Percentiles rank a stretch among this genome's conserved stretches.
These are phyloP conservation scores for Zymoseptoria ardabiliae DNA, from an alignment of 2,329 filamentous ascomycete species.

Conservation along the genomic window DNA sequence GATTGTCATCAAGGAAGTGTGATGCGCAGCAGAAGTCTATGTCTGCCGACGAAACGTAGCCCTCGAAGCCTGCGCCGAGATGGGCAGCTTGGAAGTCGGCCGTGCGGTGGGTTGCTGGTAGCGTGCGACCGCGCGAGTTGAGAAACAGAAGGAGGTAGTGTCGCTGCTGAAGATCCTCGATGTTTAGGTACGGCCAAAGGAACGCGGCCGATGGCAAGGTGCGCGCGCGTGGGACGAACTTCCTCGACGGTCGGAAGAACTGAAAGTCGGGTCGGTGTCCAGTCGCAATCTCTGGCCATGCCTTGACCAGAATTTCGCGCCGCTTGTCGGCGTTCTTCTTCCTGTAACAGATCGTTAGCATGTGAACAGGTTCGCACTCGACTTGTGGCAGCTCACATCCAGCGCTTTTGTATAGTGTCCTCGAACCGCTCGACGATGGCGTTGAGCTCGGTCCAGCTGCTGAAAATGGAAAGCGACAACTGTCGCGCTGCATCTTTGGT, in stretches of 20 bases:
- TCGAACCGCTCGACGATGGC: conserved; percentile 46
- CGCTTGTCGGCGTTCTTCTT: conserved; percentile 47
- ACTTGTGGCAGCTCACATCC: too few species aligned
- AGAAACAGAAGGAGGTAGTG: conserved; percentile 45
- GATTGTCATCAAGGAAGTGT: conserved; percentile 8
- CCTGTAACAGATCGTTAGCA: too few species aligned
- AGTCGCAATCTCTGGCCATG: conserved; percentile 45
- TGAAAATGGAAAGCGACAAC: conserved; percentile 30
- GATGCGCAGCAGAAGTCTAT: conserved; percentile 6
- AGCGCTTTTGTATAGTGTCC: conserved; percentile 45
- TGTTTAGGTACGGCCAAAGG: conserved; percentile 51
- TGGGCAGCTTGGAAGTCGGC: conserved; percentile 36
- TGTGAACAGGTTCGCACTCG: too few species aligned
- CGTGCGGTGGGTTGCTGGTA: conserved; percentile 42
- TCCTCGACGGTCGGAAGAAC: conserved; percentile 21
- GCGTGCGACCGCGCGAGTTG: conserved; percentile 44
- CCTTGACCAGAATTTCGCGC: conserved; percentile 39
- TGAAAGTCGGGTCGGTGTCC: conserved; percentile 48
- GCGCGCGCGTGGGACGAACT: conserved; percentile 13
- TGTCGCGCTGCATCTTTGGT: conserved; percentile 17
- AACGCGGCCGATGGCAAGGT: conserved; percentile 29
- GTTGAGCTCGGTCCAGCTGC: conserved; percentile 31
- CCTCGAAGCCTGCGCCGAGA: conserved; percentile 24
- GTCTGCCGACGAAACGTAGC: conserved; percentile 5
- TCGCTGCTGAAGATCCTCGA: conserved; percentile 45